Evolutionary conservation across 2,329 filamentous ascomycete genomes (phyloP).

Genomic region (Seiridium cupressi): DNA sequence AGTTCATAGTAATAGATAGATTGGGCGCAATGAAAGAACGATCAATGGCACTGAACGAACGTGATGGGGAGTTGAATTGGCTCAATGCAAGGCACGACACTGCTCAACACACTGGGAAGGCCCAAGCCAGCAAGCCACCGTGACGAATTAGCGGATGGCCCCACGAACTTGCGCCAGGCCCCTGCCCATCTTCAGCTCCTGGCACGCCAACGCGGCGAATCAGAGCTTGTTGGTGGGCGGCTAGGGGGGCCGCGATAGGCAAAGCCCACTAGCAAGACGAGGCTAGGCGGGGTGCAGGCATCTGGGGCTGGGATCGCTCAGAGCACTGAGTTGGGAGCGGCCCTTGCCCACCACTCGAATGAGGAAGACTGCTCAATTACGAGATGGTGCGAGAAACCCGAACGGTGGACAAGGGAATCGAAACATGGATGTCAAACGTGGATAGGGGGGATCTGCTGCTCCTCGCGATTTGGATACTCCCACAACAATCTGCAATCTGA

Average conservation of each 20-base stretch:
- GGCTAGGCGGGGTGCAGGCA: background rate
- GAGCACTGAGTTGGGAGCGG: too few relatives aligned
- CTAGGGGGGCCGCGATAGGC: background rate
- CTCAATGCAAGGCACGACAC: conserved; percentile 5
- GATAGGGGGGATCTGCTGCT: background rate
- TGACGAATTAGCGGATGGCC: conserved; percentile 3
- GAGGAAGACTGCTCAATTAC: too few relatives aligned
- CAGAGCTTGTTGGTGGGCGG: background rate
- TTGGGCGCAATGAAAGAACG: background rate
- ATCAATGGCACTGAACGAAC: background rate
- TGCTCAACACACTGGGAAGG: background rate
- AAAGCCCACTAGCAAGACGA: background rate
- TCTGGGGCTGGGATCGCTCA: background rate
- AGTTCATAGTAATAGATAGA: conserved; percentile 6
- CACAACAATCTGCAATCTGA: background rate
- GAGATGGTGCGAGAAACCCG: background rate
- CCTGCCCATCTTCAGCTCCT: background rate
- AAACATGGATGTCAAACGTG: background rate
- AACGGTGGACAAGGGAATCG: background rate
- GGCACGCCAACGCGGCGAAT: background rate
- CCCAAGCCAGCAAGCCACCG: background rate
- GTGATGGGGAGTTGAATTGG: background rate
- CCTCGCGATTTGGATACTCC: background rate
- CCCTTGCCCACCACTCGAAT: too few relatives aligned
- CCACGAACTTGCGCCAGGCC: background rate